Conservation (phyloP, 2,329 filamentous ascomycete species). For the Beauveria bassiana region DNA sequence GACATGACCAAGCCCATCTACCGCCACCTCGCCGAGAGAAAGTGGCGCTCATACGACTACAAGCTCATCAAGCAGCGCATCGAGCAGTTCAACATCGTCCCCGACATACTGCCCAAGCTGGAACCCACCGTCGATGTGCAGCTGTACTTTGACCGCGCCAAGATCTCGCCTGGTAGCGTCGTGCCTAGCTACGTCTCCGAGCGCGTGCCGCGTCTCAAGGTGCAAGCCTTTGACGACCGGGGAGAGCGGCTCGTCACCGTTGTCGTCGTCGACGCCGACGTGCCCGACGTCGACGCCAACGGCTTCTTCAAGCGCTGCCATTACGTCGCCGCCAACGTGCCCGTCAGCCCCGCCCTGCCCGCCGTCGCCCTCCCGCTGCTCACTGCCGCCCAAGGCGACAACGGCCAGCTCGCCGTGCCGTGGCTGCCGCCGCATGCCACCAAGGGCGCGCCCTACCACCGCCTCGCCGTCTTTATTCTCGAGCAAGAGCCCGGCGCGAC, state of each 20-base stretch:
- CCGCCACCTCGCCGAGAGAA: constrained; percentile 74
- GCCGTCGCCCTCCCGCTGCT: constrained; percentile 59
- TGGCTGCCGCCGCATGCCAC: constrained; percentile 85
- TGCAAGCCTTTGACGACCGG: constrained; percentile 78
- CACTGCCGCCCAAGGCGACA: neutral
- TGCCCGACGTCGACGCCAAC: constrained; percentile 70
- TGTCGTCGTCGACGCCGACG: constrained; percentile 82
- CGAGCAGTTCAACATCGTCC: constrained; percentile 75
- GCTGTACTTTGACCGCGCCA: constrained; percentile 66
- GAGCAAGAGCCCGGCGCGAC: constrained; percentile 58
- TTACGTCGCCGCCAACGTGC: constrained; percentile 67
- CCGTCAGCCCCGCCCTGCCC: constrained; percentile 43
- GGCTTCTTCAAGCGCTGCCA: constrained; percentile 76
- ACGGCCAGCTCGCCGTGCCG: constrained; percentile 52
- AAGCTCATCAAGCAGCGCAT: constrained; percentile 79
- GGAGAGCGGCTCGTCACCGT: constrained; percentile 78
- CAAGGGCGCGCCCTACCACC: constrained; percentile 87
- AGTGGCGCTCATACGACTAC: constrained; percentile 81
- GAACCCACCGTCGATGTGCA: constrained; percentile 73
- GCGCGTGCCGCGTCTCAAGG: constrained; percentile 62
- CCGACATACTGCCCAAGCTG: constrained; percentile 77
- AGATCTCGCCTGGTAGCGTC: constrained; percentile 68
- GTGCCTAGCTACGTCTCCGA: constrained; percentile 70
- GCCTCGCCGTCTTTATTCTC: constrained; percentile 74
- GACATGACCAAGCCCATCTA: constrained; percentile 98